Evolutionary conservation across 768 basidiomycete species (phyloP).

Genomic region (Lactarius tabidus): DNA sequence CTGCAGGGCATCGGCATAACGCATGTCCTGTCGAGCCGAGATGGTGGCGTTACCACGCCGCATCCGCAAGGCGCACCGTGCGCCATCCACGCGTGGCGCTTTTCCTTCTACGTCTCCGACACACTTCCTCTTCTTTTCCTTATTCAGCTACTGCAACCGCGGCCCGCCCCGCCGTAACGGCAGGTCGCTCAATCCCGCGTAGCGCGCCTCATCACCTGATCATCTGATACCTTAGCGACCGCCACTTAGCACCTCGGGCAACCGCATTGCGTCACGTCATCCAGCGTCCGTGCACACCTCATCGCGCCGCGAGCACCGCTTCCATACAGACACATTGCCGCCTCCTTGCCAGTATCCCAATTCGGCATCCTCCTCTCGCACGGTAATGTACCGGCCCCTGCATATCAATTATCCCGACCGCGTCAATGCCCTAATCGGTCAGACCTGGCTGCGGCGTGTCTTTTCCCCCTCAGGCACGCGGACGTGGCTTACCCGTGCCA

Average conservation of each 20-base stretch:
- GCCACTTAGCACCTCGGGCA: conserved; percentile 15
- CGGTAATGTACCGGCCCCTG: conserved; percentile 3
- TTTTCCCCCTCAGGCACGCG: conserved; percentile 12
- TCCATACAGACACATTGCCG: conserved; percentile 17
- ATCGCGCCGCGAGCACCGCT: conserved; percentile 21
- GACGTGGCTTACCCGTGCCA: conserved; percentile 17
- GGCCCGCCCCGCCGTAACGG: conserved; percentile 18
- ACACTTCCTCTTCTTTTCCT: conserved; percentile 14
- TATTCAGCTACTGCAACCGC: conserved; percentile 20
- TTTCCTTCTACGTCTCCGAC: conserved; percentile 13
- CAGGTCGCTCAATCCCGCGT: conserved; percentile 13
- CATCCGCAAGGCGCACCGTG: conserved; percentile 25
- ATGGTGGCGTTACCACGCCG: conserved; percentile 23
- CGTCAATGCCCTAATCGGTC: conserved; percentile 7
- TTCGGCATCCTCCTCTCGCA: conserved; percentile 3
- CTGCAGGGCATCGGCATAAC: conserved; percentile 19
- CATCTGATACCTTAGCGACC: conserved; percentile 20
- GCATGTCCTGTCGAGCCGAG: conserved; percentile 22
- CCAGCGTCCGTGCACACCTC: conserved; percentile 5
- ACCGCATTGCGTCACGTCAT: conserved; percentile 17
- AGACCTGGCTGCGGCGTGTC: background rate
- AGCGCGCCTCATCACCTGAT: conserved; percentile 18
- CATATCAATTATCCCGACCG: conserved; percentile 15
- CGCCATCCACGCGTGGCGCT: conserved; percentile 24
- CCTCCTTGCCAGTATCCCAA: conserved; percentile 15